These are phyloP conservation scores for Tulasnella sp. DNA, from an alignment of 768 basidiomycete genomes.

Conservation along the genomic window DNA sequence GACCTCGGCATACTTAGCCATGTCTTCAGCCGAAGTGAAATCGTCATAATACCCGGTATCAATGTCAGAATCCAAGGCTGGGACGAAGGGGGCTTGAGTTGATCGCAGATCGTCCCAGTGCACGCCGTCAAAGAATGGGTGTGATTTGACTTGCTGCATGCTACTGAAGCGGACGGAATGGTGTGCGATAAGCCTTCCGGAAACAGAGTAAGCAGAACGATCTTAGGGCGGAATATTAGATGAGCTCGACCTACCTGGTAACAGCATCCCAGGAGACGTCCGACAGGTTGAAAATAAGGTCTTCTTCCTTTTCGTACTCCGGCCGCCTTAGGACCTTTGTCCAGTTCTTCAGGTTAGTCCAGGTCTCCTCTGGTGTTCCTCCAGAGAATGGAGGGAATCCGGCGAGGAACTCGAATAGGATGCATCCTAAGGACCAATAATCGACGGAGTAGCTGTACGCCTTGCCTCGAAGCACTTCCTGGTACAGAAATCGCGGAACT, in stretches of 20 bases:
- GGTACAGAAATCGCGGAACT: slow-evolving; percentile 34
- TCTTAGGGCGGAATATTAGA: neutral
- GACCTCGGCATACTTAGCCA: slow-evolving; percentile 99
- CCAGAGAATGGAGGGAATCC: slow-evolving; percentile 99
- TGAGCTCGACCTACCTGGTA: slow-evolving; percentile 53
- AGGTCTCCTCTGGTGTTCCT: slow-evolving; percentile 92
- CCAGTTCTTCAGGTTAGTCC: slow-evolving; percentile 99
- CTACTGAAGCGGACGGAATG: slow-evolving; percentile 74
- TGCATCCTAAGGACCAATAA: slow-evolving; percentile 98
- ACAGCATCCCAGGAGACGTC: slow-evolving; percentile 95
- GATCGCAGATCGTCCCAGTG: slow-evolving; percentile 78
- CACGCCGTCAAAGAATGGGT: slow-evolving; percentile 77
- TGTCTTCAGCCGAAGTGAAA: slow-evolving; percentile 82
- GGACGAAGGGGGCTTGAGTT: slow-evolving; percentile 83
- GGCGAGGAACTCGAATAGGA: slow-evolving; percentile 93
- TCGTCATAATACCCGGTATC: slow-evolving; percentile 96
- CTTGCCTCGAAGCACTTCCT: slow-evolving; percentile 88
- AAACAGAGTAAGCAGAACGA: neutral
- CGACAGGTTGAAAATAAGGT: slow-evolving; percentile 91
- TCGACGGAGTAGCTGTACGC: slow-evolving; percentile 96
- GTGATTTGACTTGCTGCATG: slow-evolving; percentile 63
- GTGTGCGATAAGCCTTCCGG: slow-evolving; percentile 75
- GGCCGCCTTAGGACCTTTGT: slow-evolving; percentile 85
- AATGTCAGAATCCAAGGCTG: slow-evolving; percentile 87
- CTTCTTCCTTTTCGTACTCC: slow-evolving; percentile 92